These are phyloP conservation scores for Zygoascus flipseniorum DNA, from an alignment of 805 yeast genomes.

Conservation along the genomic window DNA sequence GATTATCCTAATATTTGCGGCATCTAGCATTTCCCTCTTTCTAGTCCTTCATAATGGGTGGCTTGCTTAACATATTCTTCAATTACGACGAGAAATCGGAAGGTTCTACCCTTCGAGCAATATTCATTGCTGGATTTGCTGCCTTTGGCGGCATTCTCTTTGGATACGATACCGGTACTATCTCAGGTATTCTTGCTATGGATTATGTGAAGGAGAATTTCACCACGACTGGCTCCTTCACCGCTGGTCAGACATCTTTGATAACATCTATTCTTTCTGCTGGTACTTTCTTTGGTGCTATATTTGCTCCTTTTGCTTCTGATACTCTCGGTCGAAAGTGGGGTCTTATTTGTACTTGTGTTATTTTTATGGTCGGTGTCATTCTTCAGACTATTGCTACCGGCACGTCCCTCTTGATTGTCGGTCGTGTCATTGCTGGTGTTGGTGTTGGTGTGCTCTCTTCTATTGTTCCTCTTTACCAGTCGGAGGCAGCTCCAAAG, in stretches of 20 bases:
- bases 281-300: constrained; percentile 9
- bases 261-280: constrained; percentile 8
- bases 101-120: neutral
- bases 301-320: constrained; percentile 41
- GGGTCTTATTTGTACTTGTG: constrained; percentile 40
- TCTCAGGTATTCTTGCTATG: constrained; percentile 28
- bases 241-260: neutral
- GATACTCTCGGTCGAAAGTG: constrained; percentile 50
- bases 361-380: constrained; percentile 5
- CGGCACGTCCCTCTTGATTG: constrained; percentile 13
- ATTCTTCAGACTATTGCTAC: constrained; percentile 29
- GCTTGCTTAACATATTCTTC: neutral
- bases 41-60: neutral
- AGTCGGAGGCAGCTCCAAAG: constrained; percentile 62
- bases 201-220: constrained; percentile 17
- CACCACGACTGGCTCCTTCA: neutral
- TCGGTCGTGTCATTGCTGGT: constrained; percentile 68
- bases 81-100: neutral
- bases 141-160: constrained; percentile 29
- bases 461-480: constrained; percentile 74
- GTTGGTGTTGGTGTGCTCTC: constrained; percentile 69
- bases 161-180: constrained; percentile 28
- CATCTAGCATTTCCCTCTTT: neutral
- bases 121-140: constrained; percentile 20
- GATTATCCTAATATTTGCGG: neutral